Evolutionary conservation across 2,329 filamentous ascomycete genomes (phyloP).

Genomic region (Ophiostoma ulmi): DNA sequence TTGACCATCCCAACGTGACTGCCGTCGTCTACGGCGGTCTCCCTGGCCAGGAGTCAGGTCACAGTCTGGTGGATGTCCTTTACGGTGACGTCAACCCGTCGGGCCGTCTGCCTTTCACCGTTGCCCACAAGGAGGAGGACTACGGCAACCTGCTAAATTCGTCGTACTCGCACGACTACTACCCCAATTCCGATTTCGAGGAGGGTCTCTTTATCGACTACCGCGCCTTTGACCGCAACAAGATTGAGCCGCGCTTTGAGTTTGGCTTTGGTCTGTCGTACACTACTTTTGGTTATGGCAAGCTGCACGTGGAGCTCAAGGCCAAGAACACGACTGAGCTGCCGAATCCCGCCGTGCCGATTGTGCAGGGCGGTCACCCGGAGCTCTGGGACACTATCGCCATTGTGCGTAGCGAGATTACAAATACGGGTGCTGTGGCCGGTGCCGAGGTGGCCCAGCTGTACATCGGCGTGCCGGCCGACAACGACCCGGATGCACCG

Average conservation of each 20-base stretch:
- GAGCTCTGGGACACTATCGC: slow-evolving; percentile 42
- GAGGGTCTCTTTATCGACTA: slow-evolving; percentile 77
- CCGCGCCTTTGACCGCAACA: slow-evolving; percentile 60
- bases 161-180: slow-evolving; percentile 23
- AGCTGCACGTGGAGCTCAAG: slow-evolving; percentile 47
- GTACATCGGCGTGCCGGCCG: slow-evolving; percentile 29
- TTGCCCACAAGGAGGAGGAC: slow-evolving; percentile 40
- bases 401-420: slow-evolving; percentile 35
- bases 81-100: slow-evolving; percentile 43
- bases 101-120: slow-evolving; percentile 44
- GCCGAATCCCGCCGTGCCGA: slow-evolving; percentile 16
- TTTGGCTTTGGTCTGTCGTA: slow-evolving; percentile 75
- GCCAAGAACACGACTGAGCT: slow-evolving; percentile 43
- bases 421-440: slow-evolving; percentile 38
- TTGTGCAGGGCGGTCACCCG: slow-evolving; percentile 26
- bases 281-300: slow-evolving; percentile 61
- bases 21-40: slow-evolving; percentile 48
- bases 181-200: slow-evolving; percentile 62
- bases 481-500: slow-evolving; percentile 16
- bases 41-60: slow-evolving; percentile 49
- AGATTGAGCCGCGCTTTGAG: slow-evolving; percentile 64
- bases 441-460: slow-evolving; percentile 31
- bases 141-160: slow-evolving; percentile 34
- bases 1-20: slow-evolving; percentile 48
- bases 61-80: slow-evolving; percentile 40